Conservation (phyloP, 2,329 filamentous ascomycete genomes). For the Exophiala phaeomuriformis region DNA sequence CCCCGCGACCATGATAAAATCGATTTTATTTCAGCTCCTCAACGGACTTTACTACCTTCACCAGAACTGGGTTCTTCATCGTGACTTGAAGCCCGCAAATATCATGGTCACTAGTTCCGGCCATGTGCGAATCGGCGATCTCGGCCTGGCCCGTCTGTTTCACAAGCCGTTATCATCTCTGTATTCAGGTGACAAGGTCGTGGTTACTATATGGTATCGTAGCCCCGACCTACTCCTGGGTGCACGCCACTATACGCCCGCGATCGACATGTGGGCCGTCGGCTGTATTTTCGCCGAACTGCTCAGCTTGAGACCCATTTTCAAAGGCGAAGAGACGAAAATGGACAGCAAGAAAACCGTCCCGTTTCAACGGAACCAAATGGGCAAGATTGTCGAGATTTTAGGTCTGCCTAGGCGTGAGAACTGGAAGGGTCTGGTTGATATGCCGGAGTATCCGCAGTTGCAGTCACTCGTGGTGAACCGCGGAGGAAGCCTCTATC, state of each 20-base stretch:
- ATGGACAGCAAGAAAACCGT: conserved; percentile 98
- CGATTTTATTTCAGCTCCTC: conserved; percentile 90
- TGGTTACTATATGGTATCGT: conserved; percentile 98
- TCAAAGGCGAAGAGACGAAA: conserved; percentile 97
- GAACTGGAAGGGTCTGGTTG: conserved; percentile 72
- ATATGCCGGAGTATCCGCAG: conserved; percentile 81
- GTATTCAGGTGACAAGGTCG: conserved; percentile 92
- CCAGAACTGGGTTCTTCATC: conserved; percentile 92
- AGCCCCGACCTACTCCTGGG: conserved; percentile 89
- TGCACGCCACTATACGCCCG: conserved; percentile 90
- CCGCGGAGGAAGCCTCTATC: conserved; percentile 29
- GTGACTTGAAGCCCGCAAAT: conserved; percentile 94
- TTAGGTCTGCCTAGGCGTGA: conserved; percentile 86
- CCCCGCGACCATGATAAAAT: conserved; percentile 79
- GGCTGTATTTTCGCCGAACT: conserved; percentile 97
- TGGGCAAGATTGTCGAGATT: conserved; percentile 98
- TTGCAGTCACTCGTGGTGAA: conserved; percentile 48
- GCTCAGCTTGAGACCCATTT: conserved; percentile 82
- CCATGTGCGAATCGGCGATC: conserved; percentile 88
- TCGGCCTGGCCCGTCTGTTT: conserved; percentile 86
- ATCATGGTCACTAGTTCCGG: conserved; percentile 94
- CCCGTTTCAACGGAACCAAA: conserved; percentile 94
- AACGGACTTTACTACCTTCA: conserved; percentile 94
- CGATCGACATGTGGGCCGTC: conserved; percentile 94
- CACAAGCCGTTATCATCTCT: conserved; percentile 88